These are phyloP conservation scores for Ophiosphaerella korrae DNA, from an alignment of 2,329 filamentous ascomycete species.

Conservation along the genomic window DNA sequence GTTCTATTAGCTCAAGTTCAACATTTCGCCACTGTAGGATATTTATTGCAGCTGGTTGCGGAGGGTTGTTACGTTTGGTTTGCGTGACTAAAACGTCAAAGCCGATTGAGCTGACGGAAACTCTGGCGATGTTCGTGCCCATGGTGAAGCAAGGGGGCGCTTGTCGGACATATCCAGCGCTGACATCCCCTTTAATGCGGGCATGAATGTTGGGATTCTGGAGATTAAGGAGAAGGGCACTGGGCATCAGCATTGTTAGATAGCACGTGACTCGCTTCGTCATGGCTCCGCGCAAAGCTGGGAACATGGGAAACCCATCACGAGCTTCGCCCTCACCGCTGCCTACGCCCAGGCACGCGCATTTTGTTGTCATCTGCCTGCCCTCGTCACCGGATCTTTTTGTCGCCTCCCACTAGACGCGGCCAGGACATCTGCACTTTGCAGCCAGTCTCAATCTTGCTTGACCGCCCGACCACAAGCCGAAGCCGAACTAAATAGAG, in stretches of 20 bases:
- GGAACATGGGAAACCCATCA: constrained; percentile 32
- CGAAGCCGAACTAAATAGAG: constrained; percentile 27
- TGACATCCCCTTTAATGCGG: constrained; percentile 31
- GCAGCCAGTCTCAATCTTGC: constrained; percentile 21
- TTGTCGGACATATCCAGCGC: not conserved
- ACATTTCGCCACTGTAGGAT: too few species aligned
- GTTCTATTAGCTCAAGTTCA: too few species aligned
- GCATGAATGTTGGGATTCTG: constrained; percentile 8
- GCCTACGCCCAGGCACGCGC: constrained; percentile 9
- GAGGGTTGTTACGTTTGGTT: not conserved
- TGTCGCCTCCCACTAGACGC: constrained; percentile 10
- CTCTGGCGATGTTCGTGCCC: too few species aligned
- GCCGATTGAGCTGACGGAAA: too few species aligned
- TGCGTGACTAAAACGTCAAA: too few species aligned
- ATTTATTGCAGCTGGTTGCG: not conserved
- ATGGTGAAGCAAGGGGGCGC: not conserved
- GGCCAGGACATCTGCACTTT: constrained; percentile 4
- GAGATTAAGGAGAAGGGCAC: constrained; percentile 31
- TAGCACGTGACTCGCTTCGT: too few species aligned
- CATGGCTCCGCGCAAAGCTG: constrained; percentile 23
- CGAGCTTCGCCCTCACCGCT: constrained; percentile 26
- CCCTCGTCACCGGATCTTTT: constrained; percentile 7
- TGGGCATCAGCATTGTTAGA: too few species aligned
- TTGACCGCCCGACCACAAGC: constrained; percentile 31
- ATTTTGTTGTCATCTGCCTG: not conserved